phyloP scores from a whole-genome alignment of 257 asterid genomes.

The Jacaranda mimosifolia region DNA sequence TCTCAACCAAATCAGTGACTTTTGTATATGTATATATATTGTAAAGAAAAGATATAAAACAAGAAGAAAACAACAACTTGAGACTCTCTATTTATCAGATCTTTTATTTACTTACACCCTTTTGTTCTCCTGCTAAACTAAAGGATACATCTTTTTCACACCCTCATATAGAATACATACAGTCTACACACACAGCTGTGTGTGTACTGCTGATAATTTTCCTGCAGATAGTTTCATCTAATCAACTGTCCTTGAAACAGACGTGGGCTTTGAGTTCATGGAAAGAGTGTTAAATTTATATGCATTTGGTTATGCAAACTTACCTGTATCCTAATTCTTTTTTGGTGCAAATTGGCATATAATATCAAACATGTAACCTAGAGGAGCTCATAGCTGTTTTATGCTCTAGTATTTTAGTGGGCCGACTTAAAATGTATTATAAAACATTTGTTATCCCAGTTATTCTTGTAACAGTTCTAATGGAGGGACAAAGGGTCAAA shows the following conservation, averaged over 20 bases:
- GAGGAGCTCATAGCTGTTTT: conserved; percentile 15
- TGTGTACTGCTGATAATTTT: neutral
- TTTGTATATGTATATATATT: neutral
- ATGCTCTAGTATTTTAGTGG: neutral
- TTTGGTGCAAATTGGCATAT: conserved; percentile 35
- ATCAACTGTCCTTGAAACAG: conserved; percentile 27
- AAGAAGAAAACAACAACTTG: neutral
- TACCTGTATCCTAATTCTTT: conserved; percentile 23
- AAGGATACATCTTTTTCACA: neutral
- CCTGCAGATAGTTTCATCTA: conserved; percentile 25
- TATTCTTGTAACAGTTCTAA: no score
- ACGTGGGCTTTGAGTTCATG: conserved; percentile 32
- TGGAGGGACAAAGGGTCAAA: no score
- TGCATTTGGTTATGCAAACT: conserved; percentile 37
- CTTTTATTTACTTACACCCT: conserved; percentile 2
- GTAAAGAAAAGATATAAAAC: no score
- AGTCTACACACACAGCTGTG: conserved; percentile 4
- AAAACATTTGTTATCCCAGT: no score
- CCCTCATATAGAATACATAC: neutral
- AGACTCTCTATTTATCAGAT: neutral
- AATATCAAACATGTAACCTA: conserved; percentile 28
- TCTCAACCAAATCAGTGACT: neutral
- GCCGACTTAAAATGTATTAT: no score
- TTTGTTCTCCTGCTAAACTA: neutral
- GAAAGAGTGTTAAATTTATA: conserved; percentile 23